Evolutionary conservation across 192 early-diverging fungal species (phyloP).

Genomic region (Anaeromyces robustus): DNA sequence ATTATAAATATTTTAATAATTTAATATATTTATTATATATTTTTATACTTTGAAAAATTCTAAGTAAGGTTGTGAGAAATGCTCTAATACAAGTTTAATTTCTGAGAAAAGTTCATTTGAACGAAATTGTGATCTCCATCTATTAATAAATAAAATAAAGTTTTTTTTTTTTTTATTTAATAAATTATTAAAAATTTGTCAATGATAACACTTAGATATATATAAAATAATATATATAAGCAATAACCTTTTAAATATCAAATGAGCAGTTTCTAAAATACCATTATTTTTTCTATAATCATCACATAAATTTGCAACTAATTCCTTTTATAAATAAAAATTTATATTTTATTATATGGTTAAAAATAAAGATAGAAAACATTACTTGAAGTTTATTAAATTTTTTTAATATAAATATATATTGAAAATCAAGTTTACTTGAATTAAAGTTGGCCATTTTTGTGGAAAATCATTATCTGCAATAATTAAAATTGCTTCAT

Average conservation of each 20-base stretch:
- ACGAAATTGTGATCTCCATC: constrained; percentile 72
- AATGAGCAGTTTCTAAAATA: constrained; percentile 85
- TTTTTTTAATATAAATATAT: neutral
- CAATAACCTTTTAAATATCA: constrained; percentile 75
- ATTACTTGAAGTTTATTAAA: too few species aligned
- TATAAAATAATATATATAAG: too few species aligned
- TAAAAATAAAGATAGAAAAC: too few species aligned
- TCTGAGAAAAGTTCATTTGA: constrained; percentile 66
- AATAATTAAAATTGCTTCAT: constrained; percentile 85
- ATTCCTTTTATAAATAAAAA: constrained; percentile 24
- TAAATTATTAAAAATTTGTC: too few species aligned
- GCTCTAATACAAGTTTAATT: constrained; percentile 79
- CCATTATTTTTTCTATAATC: constrained; percentile 80
- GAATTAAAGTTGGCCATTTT: constrained; percentile 68
- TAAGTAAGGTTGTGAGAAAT: constrained; percentile 70
- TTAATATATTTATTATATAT: neutral
- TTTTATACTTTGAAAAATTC: constrained; percentile 42
- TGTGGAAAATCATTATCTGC: constrained; percentile 86
- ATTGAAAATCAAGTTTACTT: constrained; percentile 15
- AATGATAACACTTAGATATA: too few species aligned
- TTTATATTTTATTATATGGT: too few species aligned
- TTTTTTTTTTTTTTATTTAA: too few species aligned
- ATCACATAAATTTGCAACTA: constrained; percentile 55
- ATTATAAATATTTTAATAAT: neutral
- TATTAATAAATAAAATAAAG: too few species aligned